phyloP scores from a whole-genome alignment of 148 eudicot genomes.

The Amaranthus hypochondriacus region DNA sequence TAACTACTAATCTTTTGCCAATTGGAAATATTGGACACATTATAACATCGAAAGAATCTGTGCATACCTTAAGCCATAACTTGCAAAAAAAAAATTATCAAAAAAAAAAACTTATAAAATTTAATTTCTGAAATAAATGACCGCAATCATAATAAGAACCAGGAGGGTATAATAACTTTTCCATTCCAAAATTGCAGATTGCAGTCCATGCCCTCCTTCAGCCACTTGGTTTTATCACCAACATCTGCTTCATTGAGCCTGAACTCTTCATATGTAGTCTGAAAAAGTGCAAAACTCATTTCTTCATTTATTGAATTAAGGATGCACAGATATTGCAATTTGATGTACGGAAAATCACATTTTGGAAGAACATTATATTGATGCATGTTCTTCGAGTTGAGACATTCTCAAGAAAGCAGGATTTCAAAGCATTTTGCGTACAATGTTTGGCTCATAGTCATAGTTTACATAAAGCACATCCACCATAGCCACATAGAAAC shows the following conservation, averaged over 20 bases:
- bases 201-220: conserved; percentile 55
- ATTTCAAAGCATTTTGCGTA: too few relatives aligned
- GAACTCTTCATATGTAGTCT: conserved; percentile 39
- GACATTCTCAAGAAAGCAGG: too few relatives aligned
- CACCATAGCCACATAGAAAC: neutral
- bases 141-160: neutral
- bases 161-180: neutral
- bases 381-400: too few relatives aligned
- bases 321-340: too few relatives aligned
- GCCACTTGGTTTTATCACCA: conserved; percentile 43
- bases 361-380: too few relatives aligned
- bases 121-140: neutral
- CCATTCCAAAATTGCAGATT: conserved; percentile 47
- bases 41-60: too few relatives aligned
- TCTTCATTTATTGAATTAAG: neutral
- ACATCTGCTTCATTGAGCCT: conserved; percentile 41
- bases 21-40: too few relatives aligned
- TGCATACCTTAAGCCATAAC: too few relatives aligned
- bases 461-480: neutral
- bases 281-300: conserved; percentile 14
- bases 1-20: too few relatives aligned
- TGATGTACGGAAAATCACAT: too few relatives aligned
- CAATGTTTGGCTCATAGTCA: too few relatives aligned
- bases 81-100: neutral
- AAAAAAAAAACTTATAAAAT: too few relatives aligned